These are phyloP conservation scores for Condylostoma magnum DNA, from an alignment of 169 alveolate genomes.

Conservation along the genomic window DNA sequence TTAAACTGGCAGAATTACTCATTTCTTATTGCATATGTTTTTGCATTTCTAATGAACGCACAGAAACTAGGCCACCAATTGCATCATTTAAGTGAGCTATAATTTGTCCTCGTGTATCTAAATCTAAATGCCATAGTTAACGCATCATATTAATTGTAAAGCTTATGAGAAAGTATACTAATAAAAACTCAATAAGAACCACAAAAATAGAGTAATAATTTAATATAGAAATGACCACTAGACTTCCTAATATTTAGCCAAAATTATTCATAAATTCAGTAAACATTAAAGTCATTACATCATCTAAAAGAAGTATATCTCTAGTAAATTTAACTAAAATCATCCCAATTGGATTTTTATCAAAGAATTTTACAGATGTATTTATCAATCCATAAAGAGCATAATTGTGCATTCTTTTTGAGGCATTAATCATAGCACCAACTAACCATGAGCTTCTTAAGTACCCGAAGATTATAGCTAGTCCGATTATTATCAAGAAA, in stretches of 20 bases:
- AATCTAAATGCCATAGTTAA: constrained; percentile 26
- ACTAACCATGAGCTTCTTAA: neutral
- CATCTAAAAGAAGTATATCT: constrained; percentile 50
- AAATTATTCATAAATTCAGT: neutral
- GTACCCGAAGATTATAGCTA: neutral
- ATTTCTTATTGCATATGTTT: too few relatives aligned
- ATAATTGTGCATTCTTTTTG: neutral
- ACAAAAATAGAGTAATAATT: neutral
- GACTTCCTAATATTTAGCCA: neutral
- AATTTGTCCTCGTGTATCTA: neutral
- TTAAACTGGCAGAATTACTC: too few relatives aligned
- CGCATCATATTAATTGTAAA: neutral
- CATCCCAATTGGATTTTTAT: constrained; percentile 82
- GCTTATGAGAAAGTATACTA: neutral
- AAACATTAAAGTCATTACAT: constrained; percentile 16
- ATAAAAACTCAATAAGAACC: neutral
- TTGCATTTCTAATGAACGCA: too few relatives aligned
- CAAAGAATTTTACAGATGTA: constrained; percentile 54
- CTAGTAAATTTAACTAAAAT: constrained; percentile 64
- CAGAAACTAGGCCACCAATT: constrained; percentile 24
- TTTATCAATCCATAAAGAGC: neutral
- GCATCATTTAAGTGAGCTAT: neutral
- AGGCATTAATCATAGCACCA: neutral
- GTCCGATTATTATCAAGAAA: neutral
- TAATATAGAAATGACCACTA: neutral